These are phyloP conservation scores for Rhizophlyctis rosea DNA, from an alignment of 192 early-diverging fungal genomes.

Conservation along the genomic window DNA sequence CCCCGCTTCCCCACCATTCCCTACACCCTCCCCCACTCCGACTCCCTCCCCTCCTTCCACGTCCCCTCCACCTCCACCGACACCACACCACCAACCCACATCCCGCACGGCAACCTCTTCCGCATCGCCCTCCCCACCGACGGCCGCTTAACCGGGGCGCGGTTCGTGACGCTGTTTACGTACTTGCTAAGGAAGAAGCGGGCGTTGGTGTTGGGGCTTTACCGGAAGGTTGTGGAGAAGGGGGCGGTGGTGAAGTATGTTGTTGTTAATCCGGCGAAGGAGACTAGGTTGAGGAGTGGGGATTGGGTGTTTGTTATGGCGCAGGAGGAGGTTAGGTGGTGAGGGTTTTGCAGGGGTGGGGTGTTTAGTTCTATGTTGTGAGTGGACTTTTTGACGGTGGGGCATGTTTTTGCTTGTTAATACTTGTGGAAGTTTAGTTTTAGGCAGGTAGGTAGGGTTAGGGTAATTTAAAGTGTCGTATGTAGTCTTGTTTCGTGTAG, in stretches of 20 bases:
- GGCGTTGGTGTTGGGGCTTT: slow-evolving; percentile 62
- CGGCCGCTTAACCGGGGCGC: slow-evolving; percentile 43
- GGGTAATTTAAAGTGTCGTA: no score
- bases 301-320: slow-evolving; percentile 61
- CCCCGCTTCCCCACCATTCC: background rate
- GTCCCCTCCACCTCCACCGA: background rate
- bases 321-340: no score
- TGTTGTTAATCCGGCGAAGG: slow-evolving; percentile 54
- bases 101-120: slow-evolving; percentile 35
- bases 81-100: slow-evolving; percentile 15
- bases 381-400: no score
- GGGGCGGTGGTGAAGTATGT: slow-evolving; percentile 56
- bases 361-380: no score
- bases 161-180: no score
- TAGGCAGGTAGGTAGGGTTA: no score
- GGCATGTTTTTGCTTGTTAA: no score
- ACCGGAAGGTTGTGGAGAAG: slow-evolving; percentile 52
- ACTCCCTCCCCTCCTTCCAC: background rate
- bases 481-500: no score
- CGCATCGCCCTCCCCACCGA: slow-evolving; percentile 53
- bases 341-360: no score
- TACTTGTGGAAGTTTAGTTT: no score
- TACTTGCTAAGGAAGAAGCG: slow-evolving; percentile 47
- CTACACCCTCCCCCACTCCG: background rate
- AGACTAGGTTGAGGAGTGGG: slow-evolving; percentile 46